A percentile compares a stretch with the other conserved stretches of the same genome.
These are phyloP conservation scores for Arctostaphylos glauca DNA, from an alignment of 148 eudicot species.

Conservation along the genomic window DNA sequence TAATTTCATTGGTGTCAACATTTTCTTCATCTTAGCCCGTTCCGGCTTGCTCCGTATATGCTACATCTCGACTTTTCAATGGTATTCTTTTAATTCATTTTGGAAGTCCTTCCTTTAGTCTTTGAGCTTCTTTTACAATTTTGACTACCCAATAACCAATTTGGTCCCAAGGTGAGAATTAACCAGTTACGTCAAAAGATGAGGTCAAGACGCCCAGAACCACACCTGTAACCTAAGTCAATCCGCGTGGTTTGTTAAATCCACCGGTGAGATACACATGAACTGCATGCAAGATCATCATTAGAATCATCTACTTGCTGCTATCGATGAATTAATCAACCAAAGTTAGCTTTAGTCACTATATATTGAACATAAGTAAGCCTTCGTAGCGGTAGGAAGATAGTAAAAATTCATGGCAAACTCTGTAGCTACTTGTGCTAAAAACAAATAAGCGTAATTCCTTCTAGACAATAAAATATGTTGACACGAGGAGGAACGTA, in stretches of 20 bases:
- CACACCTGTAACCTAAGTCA: conserved; percentile 13
- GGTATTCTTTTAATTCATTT: no score
- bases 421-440: no score
- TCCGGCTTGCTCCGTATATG: no score
- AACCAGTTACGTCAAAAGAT: conserved; percentile 17
- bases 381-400: not conserved
- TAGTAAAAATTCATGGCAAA: not conserved
- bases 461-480: not conserved
- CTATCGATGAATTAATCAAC: no score
- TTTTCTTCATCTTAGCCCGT: no score
- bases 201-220: conserved; percentile 13
- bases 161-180: conserved; percentile 18
- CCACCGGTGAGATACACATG: not conserved
- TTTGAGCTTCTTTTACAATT: not conserved
- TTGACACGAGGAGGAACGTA: not conserved
- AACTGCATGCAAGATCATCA: not conserved
- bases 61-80: no score
- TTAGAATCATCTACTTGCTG: no score
- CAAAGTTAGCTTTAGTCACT: not conserved
- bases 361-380: not conserved
- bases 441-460: not conserved
- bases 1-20: no score
- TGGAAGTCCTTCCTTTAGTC: no score
- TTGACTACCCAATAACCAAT: not conserved
- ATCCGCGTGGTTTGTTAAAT: not conserved